A percentile compares a stretch with the other conserved stretches of the same genome.
phyloP scores from a whole-genome alignment of 345 rosid species.

The Populus simonii region DNA sequence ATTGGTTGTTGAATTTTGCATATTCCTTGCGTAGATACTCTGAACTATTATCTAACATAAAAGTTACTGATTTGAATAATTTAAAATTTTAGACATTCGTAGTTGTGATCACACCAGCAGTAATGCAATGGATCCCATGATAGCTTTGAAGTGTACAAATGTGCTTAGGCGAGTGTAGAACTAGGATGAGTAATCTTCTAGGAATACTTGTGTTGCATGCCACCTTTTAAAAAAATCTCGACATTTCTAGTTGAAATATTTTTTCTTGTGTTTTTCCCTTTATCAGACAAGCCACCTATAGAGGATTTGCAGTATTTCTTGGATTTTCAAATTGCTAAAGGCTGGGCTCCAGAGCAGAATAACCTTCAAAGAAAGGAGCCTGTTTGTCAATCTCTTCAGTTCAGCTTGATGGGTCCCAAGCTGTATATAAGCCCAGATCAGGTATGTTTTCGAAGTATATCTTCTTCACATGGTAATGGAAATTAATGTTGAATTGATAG shows the following conservation, averaged over 20 bases:
- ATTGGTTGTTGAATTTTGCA: neutral
- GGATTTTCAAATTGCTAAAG: slow-evolving; percentile 80
- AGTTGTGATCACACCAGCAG: neutral
- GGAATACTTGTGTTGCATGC: neutral
- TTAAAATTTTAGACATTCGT: neutral
- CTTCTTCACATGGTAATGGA: slow-evolving; percentile 2
- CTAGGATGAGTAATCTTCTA: neutral
- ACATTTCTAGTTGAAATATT: slow-evolving; percentile 1
- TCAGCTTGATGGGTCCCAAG: slow-evolving; percentile 99
- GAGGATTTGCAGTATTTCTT: slow-evolving; percentile 95
- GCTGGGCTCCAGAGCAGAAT: slow-evolving; percentile 95
- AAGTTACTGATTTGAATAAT: neutral
- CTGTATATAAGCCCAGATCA: slow-evolving; percentile 89
- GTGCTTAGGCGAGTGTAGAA: neutral
- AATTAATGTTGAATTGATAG: neutral
- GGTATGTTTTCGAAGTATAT: slow-evolving; percentile 37
- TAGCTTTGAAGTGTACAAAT: neutral
- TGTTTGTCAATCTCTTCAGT: slow-evolving; percentile 82
- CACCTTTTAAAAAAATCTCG: neutral
- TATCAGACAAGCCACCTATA: slow-evolving; percentile 87
- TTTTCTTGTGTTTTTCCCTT: neutral
- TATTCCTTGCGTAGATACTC: neutral
- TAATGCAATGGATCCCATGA: neutral
- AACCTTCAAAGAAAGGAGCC: slow-evolving; percentile 90
- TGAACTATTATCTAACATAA: neutral